phyloP scores from a whole-genome alignment of 345 rosid species.

The Euclidium syriacum region DNA sequence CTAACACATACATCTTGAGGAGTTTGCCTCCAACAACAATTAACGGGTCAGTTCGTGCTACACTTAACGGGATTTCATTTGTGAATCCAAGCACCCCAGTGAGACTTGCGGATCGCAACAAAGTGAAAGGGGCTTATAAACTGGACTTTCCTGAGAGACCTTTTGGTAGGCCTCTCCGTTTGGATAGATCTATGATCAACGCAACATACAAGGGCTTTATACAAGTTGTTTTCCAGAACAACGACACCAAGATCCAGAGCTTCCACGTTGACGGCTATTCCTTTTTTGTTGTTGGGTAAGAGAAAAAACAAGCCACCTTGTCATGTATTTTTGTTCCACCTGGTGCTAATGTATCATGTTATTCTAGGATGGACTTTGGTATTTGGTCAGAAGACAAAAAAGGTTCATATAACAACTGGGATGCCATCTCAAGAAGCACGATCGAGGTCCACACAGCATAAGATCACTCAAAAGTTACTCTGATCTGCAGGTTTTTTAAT shows the following conservation, averaged over 20 bases:
- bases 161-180: conserved; percentile 44
- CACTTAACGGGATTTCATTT: conserved; percentile 86
- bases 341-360: conserved; percentile 44
- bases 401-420: conserved; percentile 56
- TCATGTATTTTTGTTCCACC: neutral
- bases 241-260: conserved; percentile 84
- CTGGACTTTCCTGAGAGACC: conserved; percentile 81
- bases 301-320: neutral
- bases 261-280: conserved; percentile 85
- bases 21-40: conserved; percentile 65
- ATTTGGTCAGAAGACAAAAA: conserved; percentile 71
- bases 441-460: conserved; percentile 51
- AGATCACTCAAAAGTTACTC: conserved; percentile 3
- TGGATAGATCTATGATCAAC: conserved; percentile 70
- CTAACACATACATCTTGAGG: conserved; percentile 57
- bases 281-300: conserved; percentile 87
- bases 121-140: conserved; percentile 78
- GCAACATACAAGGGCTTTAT: conserved; percentile 88
- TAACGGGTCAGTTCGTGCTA: conserved; percentile 54
- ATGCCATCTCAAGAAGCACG: conserved; percentile 78
- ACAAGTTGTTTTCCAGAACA: conserved; percentile 81
- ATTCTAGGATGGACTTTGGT: conserved; percentile 93
- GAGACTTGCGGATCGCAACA: conserved; percentile 64
- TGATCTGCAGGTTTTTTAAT: neutral
- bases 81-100: conserved; percentile 61